Evolutionary conservation across 2,329 filamentous ascomycete genomes (phyloP).

Genomic region (Cordyceps cicadae): DNA sequence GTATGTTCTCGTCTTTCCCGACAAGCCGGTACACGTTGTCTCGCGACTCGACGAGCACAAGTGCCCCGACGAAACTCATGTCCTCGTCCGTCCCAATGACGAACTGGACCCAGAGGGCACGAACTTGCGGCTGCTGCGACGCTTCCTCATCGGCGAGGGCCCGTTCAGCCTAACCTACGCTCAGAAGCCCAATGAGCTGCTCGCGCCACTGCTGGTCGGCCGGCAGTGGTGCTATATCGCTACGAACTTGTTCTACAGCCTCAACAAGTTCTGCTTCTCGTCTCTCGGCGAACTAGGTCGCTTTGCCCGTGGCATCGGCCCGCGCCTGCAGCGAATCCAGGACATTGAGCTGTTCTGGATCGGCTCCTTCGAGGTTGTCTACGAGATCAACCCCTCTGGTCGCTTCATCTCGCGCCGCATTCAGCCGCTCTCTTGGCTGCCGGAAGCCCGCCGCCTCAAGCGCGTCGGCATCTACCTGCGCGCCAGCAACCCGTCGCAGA

Average conservation of each 20-base stretch:
- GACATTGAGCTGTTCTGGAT: slow-evolving; percentile 36
- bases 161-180: slow-evolving; percentile 26
- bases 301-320: slow-evolving; percentile 36
- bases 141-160: slow-evolving; percentile 31
- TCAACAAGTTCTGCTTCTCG: slow-evolving; percentile 44
- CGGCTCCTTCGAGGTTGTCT: slow-evolving; percentile 27
- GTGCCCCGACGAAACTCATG: not conserved
- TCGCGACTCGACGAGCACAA: slow-evolving; percentile 33
- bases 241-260: slow-evolving; percentile 37
- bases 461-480: slow-evolving; percentile 33
- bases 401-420: slow-evolving; percentile 32
- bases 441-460: slow-evolving; percentile 30
- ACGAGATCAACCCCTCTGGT: slow-evolving; percentile 3
- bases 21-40: slow-evolving; percentile 30
- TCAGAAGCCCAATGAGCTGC: slow-evolving; percentile 26
- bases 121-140: slow-evolving; percentile 21
- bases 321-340: slow-evolving; percentile 33
- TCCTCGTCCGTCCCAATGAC: slow-evolving; percentile 6
- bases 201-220: slow-evolving; percentile 32
- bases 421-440: slow-evolving; percentile 26
- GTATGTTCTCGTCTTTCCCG: slow-evolving; percentile 26
- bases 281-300: slow-evolving; percentile 43
- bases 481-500: slow-evolving; percentile 24
- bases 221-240: slow-evolving; percentile 33
- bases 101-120: not conserved